A percentile compares a stretch with the other conserved stretches of the same genome.
These are phyloP conservation scores for Russula foetens DNA, from an alignment of 768 basidiomycete species.

Conservation along the genomic window DNA sequence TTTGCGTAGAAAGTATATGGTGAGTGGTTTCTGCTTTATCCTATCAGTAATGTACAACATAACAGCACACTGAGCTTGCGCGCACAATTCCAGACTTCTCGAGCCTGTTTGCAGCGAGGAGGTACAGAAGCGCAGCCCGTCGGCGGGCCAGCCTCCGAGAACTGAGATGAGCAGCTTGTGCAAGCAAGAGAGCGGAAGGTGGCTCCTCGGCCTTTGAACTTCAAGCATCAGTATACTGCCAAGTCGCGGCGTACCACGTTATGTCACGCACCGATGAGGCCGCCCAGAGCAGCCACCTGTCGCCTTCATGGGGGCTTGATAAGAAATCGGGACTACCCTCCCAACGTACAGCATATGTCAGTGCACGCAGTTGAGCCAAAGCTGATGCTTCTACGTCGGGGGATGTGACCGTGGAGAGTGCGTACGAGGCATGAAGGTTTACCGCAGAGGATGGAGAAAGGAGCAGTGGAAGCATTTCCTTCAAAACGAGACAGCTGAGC, in stretches of 20 bases:
- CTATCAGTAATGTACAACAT: slow-evolving; percentile 1
- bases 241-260: neutral
- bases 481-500: neutral
- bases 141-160: slow-evolving; percentile 46
- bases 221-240: slow-evolving; percentile 13
- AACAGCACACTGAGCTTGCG: slow-evolving; percentile 13
- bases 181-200: slow-evolving; percentile 68
- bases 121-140: slow-evolving; percentile 73
- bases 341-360: slow-evolving; percentile 70
- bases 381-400: slow-evolving; percentile 43
- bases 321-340: slow-evolving; percentile 56
- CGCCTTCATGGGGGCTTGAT: slow-evolving; percentile 53
- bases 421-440: slow-evolving; percentile 51
- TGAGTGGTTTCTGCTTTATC: slow-evolving; percentile 65
- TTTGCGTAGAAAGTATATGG: slow-evolving; percentile 70
- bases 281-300: slow-evolving; percentile 82
- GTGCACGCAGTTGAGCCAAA: slow-evolving; percentile 57
- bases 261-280: slow-evolving; percentile 60
- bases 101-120: slow-evolving; percentile 62
- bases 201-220: slow-evolving; percentile 68
- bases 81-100: slow-evolving; percentile 82
- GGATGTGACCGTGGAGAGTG: slow-evolving; percentile 43
- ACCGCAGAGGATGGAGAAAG: slow-evolving; percentile 58
- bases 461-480: slow-evolving; percentile 81
- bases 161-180: slow-evolving; percentile 71